These are phyloP conservation scores for Bacidia gigantensis DNA, from an alignment of 495 filamentous ascomycete genomes.

Conservation along the genomic window DNA sequence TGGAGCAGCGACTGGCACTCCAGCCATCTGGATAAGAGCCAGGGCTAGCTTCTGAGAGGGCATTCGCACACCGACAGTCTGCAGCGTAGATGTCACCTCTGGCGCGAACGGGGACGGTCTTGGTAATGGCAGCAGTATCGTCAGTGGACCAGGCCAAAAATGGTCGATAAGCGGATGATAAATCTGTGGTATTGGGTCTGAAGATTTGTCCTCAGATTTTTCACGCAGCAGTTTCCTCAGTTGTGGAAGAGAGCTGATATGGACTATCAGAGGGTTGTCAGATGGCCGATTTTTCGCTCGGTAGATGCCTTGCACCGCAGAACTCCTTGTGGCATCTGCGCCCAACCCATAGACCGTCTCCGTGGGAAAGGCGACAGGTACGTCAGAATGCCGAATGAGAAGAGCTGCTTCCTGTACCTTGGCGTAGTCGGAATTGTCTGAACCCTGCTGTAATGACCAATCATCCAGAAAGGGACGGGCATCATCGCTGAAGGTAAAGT, in stretches of 20 bases:
- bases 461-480: constrained; percentile 13
- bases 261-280: constrained; percentile 92
- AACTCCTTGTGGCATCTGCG: constrained; percentile 76
- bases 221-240: constrained; percentile 47
- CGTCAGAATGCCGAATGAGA: constrained; percentile 42
- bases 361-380: constrained; percentile 88
- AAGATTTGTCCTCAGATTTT: constrained; percentile 7
- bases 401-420: constrained; percentile 15
- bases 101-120: constrained; percentile 54
- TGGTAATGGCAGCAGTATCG: constrained; percentile 76
- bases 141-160: constrained; percentile 94
- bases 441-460: constrained; percentile 12
- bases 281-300: constrained; percentile 74
- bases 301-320: constrained; percentile 85
- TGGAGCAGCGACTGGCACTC: constrained; percentile 76
- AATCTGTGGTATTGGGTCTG: constrained; percentile 54
- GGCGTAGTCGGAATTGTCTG: constrained; percentile 8
- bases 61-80: constrained; percentile 84
- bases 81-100: constrained; percentile 72
- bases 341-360: constrained; percentile 97
- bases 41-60: constrained; percentile 73
- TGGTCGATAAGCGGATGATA: constrained; percentile 65
- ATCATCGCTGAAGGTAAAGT: constrained; percentile 13
- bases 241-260: constrained; percentile 72
- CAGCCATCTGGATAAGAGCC: constrained; percentile 62